Evolutionary conservation across 371 early-diverging fungal species (phyloP).

Genomic region (Mucor irregularis): DNA sequence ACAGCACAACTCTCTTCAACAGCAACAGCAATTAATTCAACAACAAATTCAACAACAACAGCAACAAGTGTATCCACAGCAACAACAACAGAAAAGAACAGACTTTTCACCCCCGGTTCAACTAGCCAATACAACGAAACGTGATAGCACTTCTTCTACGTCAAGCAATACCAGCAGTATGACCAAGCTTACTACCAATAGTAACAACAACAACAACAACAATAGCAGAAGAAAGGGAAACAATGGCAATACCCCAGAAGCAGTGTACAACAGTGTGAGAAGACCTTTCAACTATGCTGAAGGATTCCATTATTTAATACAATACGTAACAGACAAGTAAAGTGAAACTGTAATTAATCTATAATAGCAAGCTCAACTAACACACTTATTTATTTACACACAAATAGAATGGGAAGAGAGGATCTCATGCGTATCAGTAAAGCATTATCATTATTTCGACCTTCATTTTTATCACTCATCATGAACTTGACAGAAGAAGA

Average conservation of each 20-base stretch:
- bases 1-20: background rate
- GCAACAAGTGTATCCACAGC: conserved; percentile 14
- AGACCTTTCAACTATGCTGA: conserved; percentile 86
- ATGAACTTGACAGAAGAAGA: conserved; percentile 92
- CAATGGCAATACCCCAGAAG: conserved; percentile 49
- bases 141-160: conserved; percentile 19
- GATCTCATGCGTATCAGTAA: conserved; percentile 86
- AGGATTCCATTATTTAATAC: conserved; percentile 85
- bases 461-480: conserved; percentile 87
- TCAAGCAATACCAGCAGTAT: conserved; percentile 9
- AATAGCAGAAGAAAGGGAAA: conserved; percentile 34
- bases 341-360: conserved; percentile 42
- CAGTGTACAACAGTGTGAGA: conserved; percentile 65
- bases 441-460: conserved; percentile 87
- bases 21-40: background rate
- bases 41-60: conserved; percentile 1
- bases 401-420: conserved; percentile 75
- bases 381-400: background rate
- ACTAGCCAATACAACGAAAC: conserved; percentile 6
- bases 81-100: background rate
- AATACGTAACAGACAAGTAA: conserved; percentile 63
- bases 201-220: no score
- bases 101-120: background rate
- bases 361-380: background rate
- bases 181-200: conserved; percentile 12